Evolutionary conservation across 805 yeast species (phyloP), one percentile per base, ranked within the genome.

Genomic region (Metschnikowia chrysomelidarum): DNA sequence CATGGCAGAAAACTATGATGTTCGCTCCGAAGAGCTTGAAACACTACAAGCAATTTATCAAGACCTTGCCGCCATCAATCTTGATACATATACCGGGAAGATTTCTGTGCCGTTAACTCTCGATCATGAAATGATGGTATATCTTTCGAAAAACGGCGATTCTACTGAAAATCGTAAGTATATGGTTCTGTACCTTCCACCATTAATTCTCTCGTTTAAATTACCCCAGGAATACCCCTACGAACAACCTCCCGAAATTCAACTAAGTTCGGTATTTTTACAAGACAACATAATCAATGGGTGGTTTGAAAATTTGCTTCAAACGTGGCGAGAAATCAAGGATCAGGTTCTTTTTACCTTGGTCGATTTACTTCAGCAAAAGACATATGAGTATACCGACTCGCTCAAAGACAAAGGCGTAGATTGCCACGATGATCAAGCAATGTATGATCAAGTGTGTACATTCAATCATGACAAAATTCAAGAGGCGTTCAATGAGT

Each of bases 321-420:
- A 46, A 1, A 46, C 70, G 16, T 69, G 75, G 71, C 49, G 47
- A 10, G 60, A 54, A 7, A 40, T 40, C 13, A 54, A 48, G 17
- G 74, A 66, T 43, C 61, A 66, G 19, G 55, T 73, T 2, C 45
- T 75, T 3, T 75, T 64, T 47, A 46, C 62, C 10, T 49, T 73
- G 41, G 58, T 75, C n/a, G 76, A 73, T 38, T 57, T 18, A 8
- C 22, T 34, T 2, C 57, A 54, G 32, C 34, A 48, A 19, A 36
- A 45, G 20, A 28, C 37, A n/a, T 14, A 21, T 8, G 23, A 26
- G 4, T 33, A 27, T 5, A 14, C 29, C 7, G 29, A 31, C 12
- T 15, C 2, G 2, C 9, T 44, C 8, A 17, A 46, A 5, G 49
- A 38, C 2, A 17, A 15, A 2, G 22, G 19, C 17, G 24, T 45